Evolutionary conservation across 75 land plant genomes (phyloP).

Genomic region (Pseudotsuga menziesii): DNA sequence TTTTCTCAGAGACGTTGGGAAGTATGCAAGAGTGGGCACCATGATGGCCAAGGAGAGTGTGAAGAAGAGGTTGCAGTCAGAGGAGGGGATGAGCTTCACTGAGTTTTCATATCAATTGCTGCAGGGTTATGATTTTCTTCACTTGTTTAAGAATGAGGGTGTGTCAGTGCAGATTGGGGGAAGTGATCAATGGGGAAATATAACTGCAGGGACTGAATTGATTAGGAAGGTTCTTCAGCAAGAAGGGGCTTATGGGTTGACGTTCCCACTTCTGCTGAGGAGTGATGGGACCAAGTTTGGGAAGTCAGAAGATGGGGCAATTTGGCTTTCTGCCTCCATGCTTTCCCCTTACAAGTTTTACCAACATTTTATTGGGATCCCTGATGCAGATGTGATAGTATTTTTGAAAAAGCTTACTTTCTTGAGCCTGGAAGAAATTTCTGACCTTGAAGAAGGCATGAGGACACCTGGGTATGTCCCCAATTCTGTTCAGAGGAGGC

Average conservation of each 20-base stretch:
- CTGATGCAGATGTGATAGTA: slow-evolving; percentile 84
- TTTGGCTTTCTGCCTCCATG: slow-evolving; percentile 79
- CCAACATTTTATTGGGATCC: slow-evolving; percentile 83
- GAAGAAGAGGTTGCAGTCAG: slow-evolving; percentile 75
- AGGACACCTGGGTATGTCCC: slow-evolving; percentile 66
- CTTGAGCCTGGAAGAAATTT: slow-evolving; percentile 73
- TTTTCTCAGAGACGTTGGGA: slow-evolving; percentile 77
- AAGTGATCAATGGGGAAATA: slow-evolving; percentile 99
- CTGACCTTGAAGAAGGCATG: slow-evolving; percentile 63
- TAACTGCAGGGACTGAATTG: slow-evolving; percentile 97
- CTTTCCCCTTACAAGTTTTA: slow-evolving; percentile 94
- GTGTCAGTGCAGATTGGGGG: slow-evolving; percentile 96
- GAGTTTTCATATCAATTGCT: slow-evolving; percentile 94
- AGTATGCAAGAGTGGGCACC: slow-evolving; percentile 82
- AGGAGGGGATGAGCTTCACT: slow-evolving; percentile 97
- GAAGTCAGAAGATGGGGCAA: slow-evolving; percentile 94
- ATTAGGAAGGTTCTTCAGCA: slow-evolving; percentile 66
- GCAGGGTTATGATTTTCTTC: slow-evolving; percentile 93
- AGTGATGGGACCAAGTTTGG: slow-evolving; percentile 98
- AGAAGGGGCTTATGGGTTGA: slow-evolving; percentile 88
- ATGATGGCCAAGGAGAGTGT: slow-evolving; percentile 98
- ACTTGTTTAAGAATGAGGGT: slow-evolving; percentile 73
- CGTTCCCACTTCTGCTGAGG: slow-evolving; percentile 92
- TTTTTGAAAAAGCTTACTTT: slow-evolving; percentile 87
- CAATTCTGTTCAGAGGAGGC: slow-evolving; percentile 69